phyloP scores from a whole-genome alignment of 305 asterid species.

The Fraxinus baroniana region DNA sequence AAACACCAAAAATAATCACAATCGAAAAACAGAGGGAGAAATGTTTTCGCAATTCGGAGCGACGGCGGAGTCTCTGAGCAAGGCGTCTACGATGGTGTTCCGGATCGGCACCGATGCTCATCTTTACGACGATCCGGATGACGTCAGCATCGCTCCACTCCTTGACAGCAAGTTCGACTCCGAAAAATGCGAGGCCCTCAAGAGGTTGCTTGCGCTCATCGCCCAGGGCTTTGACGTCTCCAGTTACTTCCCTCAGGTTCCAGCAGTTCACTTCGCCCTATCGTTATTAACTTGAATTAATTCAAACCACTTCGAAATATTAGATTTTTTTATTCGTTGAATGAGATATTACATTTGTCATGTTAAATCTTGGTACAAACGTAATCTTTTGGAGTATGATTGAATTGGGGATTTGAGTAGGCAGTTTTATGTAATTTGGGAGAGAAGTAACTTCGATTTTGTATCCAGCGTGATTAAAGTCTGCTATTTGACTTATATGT shows the following conservation, averaged over 20 bases:
- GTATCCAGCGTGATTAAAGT: neutral
- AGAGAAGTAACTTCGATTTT: neutral
- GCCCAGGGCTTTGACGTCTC: conserved; percentile 91
- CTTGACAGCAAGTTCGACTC: conserved; percentile 95
- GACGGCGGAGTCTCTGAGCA: conserved; percentile 82
- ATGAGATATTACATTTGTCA: neutral
- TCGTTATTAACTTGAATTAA: neutral
- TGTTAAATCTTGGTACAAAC: neutral
- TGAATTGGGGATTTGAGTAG: neutral
- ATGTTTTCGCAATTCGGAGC: conserved; percentile 71
- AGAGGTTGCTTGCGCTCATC: conserved; percentile 89
- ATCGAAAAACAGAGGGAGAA: neutral
- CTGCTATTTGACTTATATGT: neutral
- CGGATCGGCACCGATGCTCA: conserved; percentile 98
- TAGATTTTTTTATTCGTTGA: neutral
- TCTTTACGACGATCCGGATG: conserved; percentile 95
- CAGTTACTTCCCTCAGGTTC: conserved; percentile 85
- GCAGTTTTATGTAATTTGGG: neutral
- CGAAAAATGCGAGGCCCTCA: conserved; percentile 93
- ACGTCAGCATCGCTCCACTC: conserved; percentile 79
- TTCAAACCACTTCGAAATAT: neutral
- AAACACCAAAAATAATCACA: neutral
- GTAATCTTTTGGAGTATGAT: neutral
- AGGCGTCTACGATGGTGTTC: conserved; percentile 86
- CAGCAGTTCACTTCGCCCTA: neutral